These are phyloP conservation scores for Spergularia bocconei DNA, from an alignment of 148 eudicot genomes.

Conservation along the genomic window DNA sequence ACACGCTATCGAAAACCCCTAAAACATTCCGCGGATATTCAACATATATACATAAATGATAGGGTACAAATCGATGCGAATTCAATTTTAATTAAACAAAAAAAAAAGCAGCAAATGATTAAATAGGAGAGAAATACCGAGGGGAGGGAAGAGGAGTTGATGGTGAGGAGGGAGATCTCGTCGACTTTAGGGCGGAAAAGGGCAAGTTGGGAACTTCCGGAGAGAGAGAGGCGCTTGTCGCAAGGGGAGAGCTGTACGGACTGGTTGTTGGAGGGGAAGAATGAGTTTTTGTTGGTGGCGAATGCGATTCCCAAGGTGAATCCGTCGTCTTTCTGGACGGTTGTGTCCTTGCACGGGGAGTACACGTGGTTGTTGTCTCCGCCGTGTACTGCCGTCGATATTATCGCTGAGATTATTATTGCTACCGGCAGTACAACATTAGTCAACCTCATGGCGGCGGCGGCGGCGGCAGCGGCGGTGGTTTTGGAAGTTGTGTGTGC, in stretches of 20 bases:
- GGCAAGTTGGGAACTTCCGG: conserved; percentile 47
- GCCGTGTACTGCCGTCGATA: conserved; percentile 17
- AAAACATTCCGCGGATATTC: neutral
- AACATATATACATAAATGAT: neutral
- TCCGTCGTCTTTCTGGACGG: conserved; percentile 50
- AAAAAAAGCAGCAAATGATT: neutral
- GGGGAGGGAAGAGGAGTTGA: conserved; percentile 45
- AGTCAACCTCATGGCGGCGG: neutral
- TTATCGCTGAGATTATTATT: neutral
- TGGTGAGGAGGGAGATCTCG: conserved; percentile 73
- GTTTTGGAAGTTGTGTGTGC: neutral
- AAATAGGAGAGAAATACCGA: conserved; percentile 39
- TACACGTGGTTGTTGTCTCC: conserved; percentile 45
- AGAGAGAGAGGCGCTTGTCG: conserved; percentile 52
- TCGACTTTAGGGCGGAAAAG: conserved; percentile 76
- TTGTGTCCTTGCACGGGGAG: conserved; percentile 60
- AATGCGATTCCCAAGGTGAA: conserved; percentile 65
- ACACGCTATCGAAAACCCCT: conserved; percentile 12
- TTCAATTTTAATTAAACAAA: neutral
- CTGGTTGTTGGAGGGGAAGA: conserved; percentile 34
- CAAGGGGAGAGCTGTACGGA: conserved; percentile 62
- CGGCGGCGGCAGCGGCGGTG: neutral
- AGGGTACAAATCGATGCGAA: neutral
- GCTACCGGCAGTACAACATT: neutral
- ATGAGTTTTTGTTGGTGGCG: conserved; percentile 29